Percentiles rank a stretch among this genome's conserved stretches.
Evolutionary conservation across 192 early-diverging fungal species (phyloP).

Genomic region (Coemansia sp.): DNA sequence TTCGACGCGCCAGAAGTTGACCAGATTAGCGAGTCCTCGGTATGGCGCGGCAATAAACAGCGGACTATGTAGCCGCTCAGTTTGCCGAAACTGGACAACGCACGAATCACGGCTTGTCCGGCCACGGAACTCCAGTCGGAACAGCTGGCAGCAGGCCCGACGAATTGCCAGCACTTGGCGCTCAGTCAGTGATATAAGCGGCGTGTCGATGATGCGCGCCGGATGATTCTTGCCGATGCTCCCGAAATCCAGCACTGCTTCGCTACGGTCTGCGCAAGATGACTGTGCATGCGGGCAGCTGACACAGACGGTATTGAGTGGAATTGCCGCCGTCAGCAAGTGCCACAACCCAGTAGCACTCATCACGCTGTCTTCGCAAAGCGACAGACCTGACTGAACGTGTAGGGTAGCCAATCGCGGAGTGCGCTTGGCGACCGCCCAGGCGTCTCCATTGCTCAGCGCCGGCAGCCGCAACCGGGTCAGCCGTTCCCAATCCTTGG

Average conservation of each 20-base stretch:
- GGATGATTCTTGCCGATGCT: conserved; percentile 11
- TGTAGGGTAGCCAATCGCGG: background rate
- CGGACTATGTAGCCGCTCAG: background rate
- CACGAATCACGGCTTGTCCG: background rate
- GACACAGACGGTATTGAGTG: conserved; percentile 3
- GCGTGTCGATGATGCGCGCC: conserved; percentile 6
- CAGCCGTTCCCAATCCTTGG: conserved; percentile 24
- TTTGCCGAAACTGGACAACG: background rate
- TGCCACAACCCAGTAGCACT: conserved; percentile 14
- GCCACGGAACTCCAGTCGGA: background rate
- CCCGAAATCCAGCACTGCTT: conserved; percentile 1
- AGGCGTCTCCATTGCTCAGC: conserved; percentile 12
- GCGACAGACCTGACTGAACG: background rate
- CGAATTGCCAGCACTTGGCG: conserved; percentile 13
- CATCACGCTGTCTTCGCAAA: background rate
- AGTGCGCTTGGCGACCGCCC: conserved; percentile 5
- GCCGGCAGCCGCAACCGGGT: conserved; percentile 5
- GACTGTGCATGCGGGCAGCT: background rate
- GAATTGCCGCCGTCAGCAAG: conserved; percentile 14
- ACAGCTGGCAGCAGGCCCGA: conserved; percentile 11
- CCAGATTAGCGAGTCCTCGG: background rate
- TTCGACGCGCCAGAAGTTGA: background rate
- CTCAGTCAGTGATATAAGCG: conserved; percentile 11
- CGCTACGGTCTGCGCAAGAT: background rate
- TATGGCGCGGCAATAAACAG: background rate